phyloP scores from a whole-genome alignment of 2,329 filamentous ascomycete genomes.

The Ophiostoma quercus region DNA sequence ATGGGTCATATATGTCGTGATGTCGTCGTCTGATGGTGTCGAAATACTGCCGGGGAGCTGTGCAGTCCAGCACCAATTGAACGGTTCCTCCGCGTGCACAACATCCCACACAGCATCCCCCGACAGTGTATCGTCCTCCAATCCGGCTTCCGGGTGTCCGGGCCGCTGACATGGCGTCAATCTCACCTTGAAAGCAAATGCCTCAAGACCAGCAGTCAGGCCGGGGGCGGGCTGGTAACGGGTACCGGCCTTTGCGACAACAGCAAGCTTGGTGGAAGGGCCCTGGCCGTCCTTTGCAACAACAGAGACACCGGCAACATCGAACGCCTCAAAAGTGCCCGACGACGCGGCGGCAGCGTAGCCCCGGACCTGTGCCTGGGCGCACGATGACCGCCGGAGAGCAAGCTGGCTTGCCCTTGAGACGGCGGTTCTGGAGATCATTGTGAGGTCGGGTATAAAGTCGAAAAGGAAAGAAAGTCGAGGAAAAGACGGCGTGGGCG shows the following conservation, averaged over 20 bases:
- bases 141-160: not conserved
- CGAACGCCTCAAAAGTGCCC: constrained; percentile 81
- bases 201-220: constrained; percentile 81
- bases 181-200: constrained; percentile 93
- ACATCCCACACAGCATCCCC: not conserved
- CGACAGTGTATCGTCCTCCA: not conserved
- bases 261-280: constrained; percentile 81
- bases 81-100: not conserved
- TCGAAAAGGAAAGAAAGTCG: constrained; percentile 41
- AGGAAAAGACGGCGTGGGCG: constrained; percentile 4
- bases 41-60: not conserved
- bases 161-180: not conserved
- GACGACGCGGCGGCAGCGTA: constrained; percentile 52
- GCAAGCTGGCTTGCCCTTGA: constrained; percentile 55
- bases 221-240: constrained; percentile 87
- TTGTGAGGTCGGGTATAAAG: constrained; percentile 31
- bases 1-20: not conserved
- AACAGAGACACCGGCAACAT: constrained; percentile 84
- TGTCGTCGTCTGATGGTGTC: not conserved
- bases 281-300: constrained; percentile 85
- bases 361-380: constrained; percentile 41
- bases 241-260: constrained; percentile 92
- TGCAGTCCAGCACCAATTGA: not conserved
- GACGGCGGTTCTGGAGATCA: constrained; percentile 59
- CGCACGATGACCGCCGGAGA: constrained; percentile 43